Evolutionary conservation across 768 basidiomycete species (phyloP), one percentile per base, ranked within the genome.

Genomic region (Macrolepiota fuliginosa): DNA sequence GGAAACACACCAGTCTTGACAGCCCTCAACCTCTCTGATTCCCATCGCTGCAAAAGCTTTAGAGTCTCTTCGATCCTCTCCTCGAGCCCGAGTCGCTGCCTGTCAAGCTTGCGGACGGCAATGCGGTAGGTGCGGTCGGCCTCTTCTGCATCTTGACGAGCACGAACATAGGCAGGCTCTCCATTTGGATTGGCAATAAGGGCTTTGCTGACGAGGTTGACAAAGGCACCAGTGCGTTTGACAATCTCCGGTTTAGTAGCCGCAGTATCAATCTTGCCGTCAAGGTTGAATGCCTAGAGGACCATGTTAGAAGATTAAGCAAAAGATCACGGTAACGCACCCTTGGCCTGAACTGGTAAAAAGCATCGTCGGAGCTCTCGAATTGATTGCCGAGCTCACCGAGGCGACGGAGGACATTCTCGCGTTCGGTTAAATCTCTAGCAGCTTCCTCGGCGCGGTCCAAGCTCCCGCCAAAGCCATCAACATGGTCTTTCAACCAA

Each of bases 381-480:
- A 91, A 94, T 56, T 83, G 80, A 68, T 94, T 94, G 9, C 92
- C 92, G 54, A 91, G 77, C 70, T 94, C 92, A 37, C 92, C 92
- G 52, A 94, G 77, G 51, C 93, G 80, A 56, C 94, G 81, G 17
- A 89, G 71, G 0, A 87, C 76, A 25, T 81, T 81, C 32, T 86
- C 84, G n/a, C 82, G 76, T 66, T 87, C 83, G 0, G 85, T 83
- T 61, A 91, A 72, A 47, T 86, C 84, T 35, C 74, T 76, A 9
- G 88, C 87, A 32, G 87, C 87, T 62, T 92, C 87, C 65, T 92
- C 91, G 1, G 92, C 92, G 49, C 83, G 79, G 62, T 95, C 93
- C 58, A 91, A 74, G 70, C 81, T 89, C 19, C 89, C 91, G 17
- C 83, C 88, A 63, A 96, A 89, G 7, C 84, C 91, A 63, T 85